Evolutionary conservation across 1,139 yeast genomes (phyloP).

Genomic region (Saccharomyces hybrid): DNA sequence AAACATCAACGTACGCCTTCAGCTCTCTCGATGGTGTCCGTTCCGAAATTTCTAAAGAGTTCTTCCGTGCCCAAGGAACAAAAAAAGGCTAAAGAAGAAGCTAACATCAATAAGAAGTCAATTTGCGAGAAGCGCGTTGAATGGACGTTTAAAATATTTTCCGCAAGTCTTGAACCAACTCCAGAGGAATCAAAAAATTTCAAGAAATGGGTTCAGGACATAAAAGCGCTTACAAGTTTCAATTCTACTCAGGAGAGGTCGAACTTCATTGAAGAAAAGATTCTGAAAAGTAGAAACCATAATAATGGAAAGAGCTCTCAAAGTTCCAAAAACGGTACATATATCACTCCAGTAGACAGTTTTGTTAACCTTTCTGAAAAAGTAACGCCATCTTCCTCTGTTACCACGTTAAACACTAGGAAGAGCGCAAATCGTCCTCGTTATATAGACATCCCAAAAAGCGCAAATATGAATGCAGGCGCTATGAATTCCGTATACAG

Average conservation of each 20-base stretch:
- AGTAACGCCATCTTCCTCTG: constrained; percentile 4
- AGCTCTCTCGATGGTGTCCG: neutral
- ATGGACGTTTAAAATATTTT: neutral
- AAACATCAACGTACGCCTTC: neutral
- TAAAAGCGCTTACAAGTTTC: constrained; percentile 9
- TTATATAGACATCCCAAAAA: neutral
- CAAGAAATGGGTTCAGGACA: constrained; percentile 14
- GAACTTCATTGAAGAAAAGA: constrained; percentile 5
- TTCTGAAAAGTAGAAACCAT: neutral
- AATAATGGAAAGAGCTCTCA: neutral
- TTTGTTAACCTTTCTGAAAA: constrained; percentile 8
- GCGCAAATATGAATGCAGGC: neutral
- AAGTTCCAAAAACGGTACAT: neutral
- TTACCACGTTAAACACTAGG: neutral
- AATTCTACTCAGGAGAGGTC: constrained; percentile 7
- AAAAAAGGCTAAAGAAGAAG: neutral
- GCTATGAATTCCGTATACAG: constrained; percentile 6
- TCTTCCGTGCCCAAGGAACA: neutral
- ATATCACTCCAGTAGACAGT: neutral
- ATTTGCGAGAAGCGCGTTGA: neutral
- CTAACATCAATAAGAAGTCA: neutral
- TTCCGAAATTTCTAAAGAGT: constrained; percentile 1
- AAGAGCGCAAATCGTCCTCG: neutral
- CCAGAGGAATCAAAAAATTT: constrained; percentile 5
- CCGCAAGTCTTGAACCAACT: neutral